Evolutionary conservation across 1,284 basidiomycete species (phyloP), one percentile per base, ranked within the genome.

Genomic region (Microbotryomycetes sp.): DNA sequence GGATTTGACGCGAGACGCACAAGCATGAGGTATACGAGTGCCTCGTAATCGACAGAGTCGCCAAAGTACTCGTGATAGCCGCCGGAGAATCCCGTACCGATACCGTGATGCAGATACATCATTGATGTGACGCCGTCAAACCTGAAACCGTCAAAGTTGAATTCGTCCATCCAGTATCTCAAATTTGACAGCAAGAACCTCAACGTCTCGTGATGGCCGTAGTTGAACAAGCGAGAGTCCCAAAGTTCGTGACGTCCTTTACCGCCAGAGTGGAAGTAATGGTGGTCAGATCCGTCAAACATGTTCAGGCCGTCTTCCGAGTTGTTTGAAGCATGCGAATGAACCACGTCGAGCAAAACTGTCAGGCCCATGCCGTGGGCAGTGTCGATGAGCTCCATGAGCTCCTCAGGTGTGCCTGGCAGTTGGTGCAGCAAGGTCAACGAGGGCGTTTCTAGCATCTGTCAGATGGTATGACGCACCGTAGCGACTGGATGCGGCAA

Each of bases 21-120:
- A 55, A 98, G 83, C 94, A 97, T 97, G 61, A 98, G 81, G 75
- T 98, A 98, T 16, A 88, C 87, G 65, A 98, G 86, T 5, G 85
- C 92, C 72, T 97, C 93, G 52, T 86, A 78, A 71, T 98, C 94
- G 18, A 89, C 87, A 7, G 77, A 78, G 26, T 83, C 80, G 6
- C 93, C 93, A 75, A 97, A 98, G 77, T 98, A 98, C 76, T 98
- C 94, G 74, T 97, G 89, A 76, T 98, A 98, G 5, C 89, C 92
- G 26, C 93, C 93, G 50, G 91, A 94, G 78, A 98, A 98, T 3
- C 93, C 94, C 3, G 92, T 85, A 18, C 94, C 94, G 70, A 97
- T 97, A 23, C 94, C 94, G 76, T 98, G 94, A 73, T 98, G 94
- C 31, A 82, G 78, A 77, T 97, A 98, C 87, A 98, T 92, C 91